These are phyloP conservation scores for Hypoxylon sp. DNA, from an alignment of 2,329 filamentous ascomycete genomes.

Conservation along the genomic window DNA sequence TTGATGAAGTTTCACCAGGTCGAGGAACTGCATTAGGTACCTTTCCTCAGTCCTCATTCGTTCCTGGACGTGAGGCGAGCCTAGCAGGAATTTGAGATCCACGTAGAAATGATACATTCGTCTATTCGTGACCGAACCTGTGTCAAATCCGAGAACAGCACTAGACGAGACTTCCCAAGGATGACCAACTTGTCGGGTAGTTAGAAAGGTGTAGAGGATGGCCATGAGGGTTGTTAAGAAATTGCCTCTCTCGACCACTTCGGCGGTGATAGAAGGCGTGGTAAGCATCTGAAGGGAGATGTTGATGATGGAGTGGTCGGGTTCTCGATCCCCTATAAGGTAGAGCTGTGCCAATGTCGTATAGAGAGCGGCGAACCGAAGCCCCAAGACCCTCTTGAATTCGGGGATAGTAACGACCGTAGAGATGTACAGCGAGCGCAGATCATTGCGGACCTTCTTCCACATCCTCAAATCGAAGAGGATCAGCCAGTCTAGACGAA, in stretches of 20 bases:
- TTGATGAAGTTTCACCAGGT: slow-evolving; percentile 95
- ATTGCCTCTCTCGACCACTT: slow-evolving; percentile 94
- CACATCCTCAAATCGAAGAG: slow-evolving; percentile 95
- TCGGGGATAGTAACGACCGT: slow-evolving; percentile 95
- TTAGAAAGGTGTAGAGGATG: slow-evolving; percentile 97
- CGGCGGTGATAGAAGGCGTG: slow-evolving; percentile 94
- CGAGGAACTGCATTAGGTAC: slow-evolving; percentile 94
- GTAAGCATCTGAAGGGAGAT: slow-evolving; percentile 96
- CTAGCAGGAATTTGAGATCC: slow-evolving; percentile 91
- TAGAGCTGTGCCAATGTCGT: slow-evolving; percentile 94
- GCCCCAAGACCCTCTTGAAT: slow-evolving; percentile 92
- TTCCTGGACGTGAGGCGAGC: slow-evolving; percentile 88
- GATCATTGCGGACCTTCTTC: slow-evolving; percentile 92
- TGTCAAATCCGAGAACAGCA: slow-evolving; percentile 91
- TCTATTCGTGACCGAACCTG: slow-evolving; percentile 92
- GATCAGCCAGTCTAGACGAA: slow-evolving; percentile 93
- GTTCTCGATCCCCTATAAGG: slow-evolving; percentile 93
- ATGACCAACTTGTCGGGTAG: slow-evolving; percentile 93
- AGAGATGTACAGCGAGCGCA: slow-evolving; percentile 94
- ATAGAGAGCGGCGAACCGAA: slow-evolving; percentile 95
- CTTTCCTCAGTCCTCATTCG: slow-evolving; percentile 84
- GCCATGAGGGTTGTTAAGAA: slow-evolving; percentile 96
- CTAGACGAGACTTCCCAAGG: slow-evolving; percentile 88
- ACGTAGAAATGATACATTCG: slow-evolving; percentile 98
- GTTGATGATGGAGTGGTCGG: slow-evolving; percentile 98